phyloP scores from a whole-genome alignment of 169 alveolate species.

The Cryptosporidium meleagridis region DNA sequence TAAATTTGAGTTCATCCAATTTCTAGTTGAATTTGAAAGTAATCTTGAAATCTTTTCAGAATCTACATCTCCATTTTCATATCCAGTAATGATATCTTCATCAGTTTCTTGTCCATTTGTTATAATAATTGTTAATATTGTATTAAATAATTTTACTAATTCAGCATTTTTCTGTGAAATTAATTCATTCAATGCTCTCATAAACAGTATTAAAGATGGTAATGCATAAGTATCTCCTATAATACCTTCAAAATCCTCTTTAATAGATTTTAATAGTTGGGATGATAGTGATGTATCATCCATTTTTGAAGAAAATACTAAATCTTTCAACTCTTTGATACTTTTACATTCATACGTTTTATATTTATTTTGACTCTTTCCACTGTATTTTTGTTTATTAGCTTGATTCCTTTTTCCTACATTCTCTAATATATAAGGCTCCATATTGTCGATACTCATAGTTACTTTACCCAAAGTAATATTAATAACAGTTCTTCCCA shows the following conservation, averaged over 20 bases:
- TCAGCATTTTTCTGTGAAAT: not conserved
- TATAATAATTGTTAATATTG: slow-evolving; percentile 9
- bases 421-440: slow-evolving; percentile 22
- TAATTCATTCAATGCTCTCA: slow-evolving; percentile 5
- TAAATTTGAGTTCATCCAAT: slow-evolving; percentile 36
- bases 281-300: slow-evolving; percentile 9
- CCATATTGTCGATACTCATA: slow-evolving; percentile 36
- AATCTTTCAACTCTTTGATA: not conserved
- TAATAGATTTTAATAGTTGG: slow-evolving; percentile 25
- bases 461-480: slow-evolving; percentile 24
- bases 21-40: slow-evolving; percentile 12
- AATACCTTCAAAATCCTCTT: slow-evolving; percentile 44
- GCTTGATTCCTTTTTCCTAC: slow-evolving; percentile 67
- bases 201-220: slow-evolving; percentile 37
- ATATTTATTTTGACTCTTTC: slow-evolving; percentile 13
- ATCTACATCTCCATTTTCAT: not conserved
- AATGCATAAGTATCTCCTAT: slow-evolving; percentile 47
- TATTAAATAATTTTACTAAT: not conserved
- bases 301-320: not conserved
- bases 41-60: slow-evolving; percentile 47
- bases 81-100: slow-evolving; percentile 20
- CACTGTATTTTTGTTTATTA: slow-evolving; percentile 25
- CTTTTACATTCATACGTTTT: not conserved
- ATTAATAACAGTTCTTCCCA: slow-evolving; percentile 53
- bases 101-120: slow-evolving; percentile 50